A percentile compares a stretch with the other conserved stretches of the same genome.
Evolutionary conservation across 352 stramenopile species (phyloP).

Genomic region (Halophytophthora polymorphica): DNA sequence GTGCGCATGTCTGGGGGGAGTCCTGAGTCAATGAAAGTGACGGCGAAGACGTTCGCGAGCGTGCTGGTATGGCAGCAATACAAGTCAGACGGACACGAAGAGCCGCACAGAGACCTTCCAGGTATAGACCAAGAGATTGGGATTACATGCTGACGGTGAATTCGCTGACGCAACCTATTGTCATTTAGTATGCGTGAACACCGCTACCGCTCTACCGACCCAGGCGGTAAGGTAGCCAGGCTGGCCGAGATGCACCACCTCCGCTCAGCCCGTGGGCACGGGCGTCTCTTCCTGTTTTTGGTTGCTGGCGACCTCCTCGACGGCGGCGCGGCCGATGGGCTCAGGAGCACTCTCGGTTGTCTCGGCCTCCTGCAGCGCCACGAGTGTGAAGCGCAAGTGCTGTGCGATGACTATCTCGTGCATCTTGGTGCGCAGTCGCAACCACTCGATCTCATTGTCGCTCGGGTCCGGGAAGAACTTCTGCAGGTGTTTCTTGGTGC

Average conservation of each 20-base stretch:
- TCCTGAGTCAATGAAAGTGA: too few species aligned
- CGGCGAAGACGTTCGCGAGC: too few species aligned
- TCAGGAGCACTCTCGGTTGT: conserved; percentile 22
- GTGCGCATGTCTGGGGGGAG: neutral
- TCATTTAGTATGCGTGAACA: too few species aligned
- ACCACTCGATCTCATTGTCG: conserved; percentile 89
- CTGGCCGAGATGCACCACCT: too few species aligned
- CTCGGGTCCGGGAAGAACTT: conserved; percentile 84
- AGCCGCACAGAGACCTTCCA: too few species aligned
- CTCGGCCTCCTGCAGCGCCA: conserved; percentile 77
- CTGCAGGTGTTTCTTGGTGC: conserved; percentile 79
- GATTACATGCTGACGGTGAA: too few species aligned
- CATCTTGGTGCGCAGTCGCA: conserved; percentile 87
- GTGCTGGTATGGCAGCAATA: too few species aligned
- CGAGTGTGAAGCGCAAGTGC: conserved; percentile 85
- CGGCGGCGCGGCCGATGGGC: conserved; percentile 14
- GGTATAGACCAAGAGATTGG: too few species aligned
- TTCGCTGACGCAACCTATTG: too few species aligned
- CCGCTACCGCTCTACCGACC: too few species aligned
- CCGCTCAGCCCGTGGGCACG: conserved; percentile 27
- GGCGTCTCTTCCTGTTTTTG: conserved; percentile 52
- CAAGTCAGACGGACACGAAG: too few species aligned
- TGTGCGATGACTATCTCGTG: conserved; percentile 92
- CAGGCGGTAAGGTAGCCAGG: too few species aligned
- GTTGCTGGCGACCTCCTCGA: conserved; percentile 33